Evolutionary conservation across 257 asterid species (phyloP), one percentile per base, ranked within the genome.

Genomic region (Solanum sitiens): DNA sequence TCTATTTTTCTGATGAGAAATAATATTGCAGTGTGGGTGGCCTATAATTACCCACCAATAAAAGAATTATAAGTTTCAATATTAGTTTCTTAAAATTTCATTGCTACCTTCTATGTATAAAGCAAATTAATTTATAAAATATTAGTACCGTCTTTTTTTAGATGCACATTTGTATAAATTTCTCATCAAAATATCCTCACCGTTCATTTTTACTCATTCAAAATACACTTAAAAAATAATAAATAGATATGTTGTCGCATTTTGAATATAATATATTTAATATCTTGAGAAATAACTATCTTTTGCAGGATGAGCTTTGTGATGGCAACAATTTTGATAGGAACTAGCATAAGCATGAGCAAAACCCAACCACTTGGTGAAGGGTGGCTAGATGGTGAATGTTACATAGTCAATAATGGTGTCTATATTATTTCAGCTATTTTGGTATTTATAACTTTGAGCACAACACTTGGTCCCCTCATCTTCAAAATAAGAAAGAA

Each of bases 381-480:
- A 85, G 87, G 87, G 72, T 85, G 87, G 87, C 23, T 67, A 15
- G 80, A 85, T 85, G 79, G 87, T 61, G 87, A 84, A 20, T 84
- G 87, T 84, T 84, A 84, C 63, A 65, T 84, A 15, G 87, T 85
- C 39, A 85, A 85, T 25, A 77, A 85, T 42, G 87, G 80, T 15
- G 42, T 85, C 56, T 85, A 85, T 33, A 39, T 40, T 65, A n/a
- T 25, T 44, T 85, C 87, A n/a, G 87, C 87, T 4, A 23, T 67
- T 67, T 67, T 85, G 79, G 9, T 85, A 5, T 63, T 85, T n/a
- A n/a, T 85, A 27, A 67, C 80, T 20, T 65, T 42, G 80, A 59
- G 27, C 25, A 40, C 61, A 25, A 67, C 87, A 27, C 56, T 85
- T 40, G 65, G 9, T 30, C 18, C 44, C 25, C n/a, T 70, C 79